Evolutionary conservation across 495 filamentous ascomycete species (phyloP), one percentile per base, ranked within the genome.

Genomic region (Penicillium desertorum): DNA sequence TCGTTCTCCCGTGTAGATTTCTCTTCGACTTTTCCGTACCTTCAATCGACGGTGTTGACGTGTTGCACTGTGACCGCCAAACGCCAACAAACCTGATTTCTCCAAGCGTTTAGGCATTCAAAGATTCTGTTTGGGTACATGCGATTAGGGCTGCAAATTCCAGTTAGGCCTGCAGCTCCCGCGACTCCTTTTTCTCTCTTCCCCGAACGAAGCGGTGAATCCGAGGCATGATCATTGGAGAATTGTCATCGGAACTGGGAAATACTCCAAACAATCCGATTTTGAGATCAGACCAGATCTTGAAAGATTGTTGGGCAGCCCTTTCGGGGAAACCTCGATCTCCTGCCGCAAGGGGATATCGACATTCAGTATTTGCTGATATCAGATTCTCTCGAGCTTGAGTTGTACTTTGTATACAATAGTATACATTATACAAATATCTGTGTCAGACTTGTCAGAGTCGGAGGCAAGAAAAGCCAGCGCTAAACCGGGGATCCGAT

Each of bases 21-120:
- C n/a, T 54, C n/a, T 27, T 44, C 32, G 19, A 27, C 2, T 47
- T 22, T 37, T 10, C 46, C 4, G 27, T 29, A 29, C 27, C 7
- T 29, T 29, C 42, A 23, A 6, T 52, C 54, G 49, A 49, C 60
- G 30, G 61, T 63, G 61, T 63, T 50, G 61, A 63, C 61, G 61
- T 63, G 61, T 63, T 62, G 19, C 12, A 42, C 11, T 0, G 39
- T 62, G 53, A 60, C 58, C 62, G 54, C 54, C 55, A 52, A 25
- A 42, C 32, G 51, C 23, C 50, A 14, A 30, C 22, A 14, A 30
- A 50, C 47, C 11, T 25, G 39, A 53, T 53, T 39, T 39, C n/a
- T 12, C 37, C 12, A 42, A 12, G 22, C 11, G 30, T 59, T 48
- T 29, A 52, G 49, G 50, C 57, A 4, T 12, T 42, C 29, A 27